These are phyloP conservation scores for Aspergillus pseudoglaucus DNA, from an alignment of 2,329 filamentous ascomycete genomes.

Conservation along the genomic window DNA sequence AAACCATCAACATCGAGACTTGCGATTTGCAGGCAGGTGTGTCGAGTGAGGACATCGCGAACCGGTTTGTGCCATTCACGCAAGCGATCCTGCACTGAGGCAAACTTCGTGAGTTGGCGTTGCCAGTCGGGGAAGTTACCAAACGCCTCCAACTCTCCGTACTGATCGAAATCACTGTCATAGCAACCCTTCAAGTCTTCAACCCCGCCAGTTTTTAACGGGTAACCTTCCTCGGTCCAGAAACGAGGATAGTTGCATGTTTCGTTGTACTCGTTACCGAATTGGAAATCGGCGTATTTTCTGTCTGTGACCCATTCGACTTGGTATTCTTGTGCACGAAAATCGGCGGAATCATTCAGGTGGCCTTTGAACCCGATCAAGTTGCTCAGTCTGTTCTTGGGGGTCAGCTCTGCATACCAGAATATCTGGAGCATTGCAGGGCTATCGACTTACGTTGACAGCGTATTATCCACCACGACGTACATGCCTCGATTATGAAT, in stretches of 20 bases:
- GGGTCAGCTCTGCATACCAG: neutral
- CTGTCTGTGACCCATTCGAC: conserved; percentile 51
- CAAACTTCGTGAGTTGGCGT: conserved; percentile 60
- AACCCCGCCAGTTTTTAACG: conserved; percentile 42
- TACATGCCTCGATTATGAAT: conserved; percentile 61
- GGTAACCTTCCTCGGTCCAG: conserved; percentile 53
- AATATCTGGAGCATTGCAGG: neutral
- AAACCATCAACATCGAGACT: conserved; percentile 62
- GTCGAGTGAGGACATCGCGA: conserved; percentile 50
- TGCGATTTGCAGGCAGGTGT: conserved; percentile 57
- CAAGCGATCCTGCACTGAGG: conserved; percentile 60
- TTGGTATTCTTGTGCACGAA: conserved; percentile 50
- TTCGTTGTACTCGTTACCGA: conserved; percentile 48
- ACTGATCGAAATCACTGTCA: conserved; percentile 60
- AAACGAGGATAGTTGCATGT: conserved; percentile 55
- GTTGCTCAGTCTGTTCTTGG: conserved; percentile 43
- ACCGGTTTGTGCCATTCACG: conserved; percentile 58
- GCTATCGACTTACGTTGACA: conserved; percentile 47
- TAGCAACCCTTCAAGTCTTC: conserved; percentile 50
- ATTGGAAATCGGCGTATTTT: conserved; percentile 53
- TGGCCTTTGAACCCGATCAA: conserved; percentile 57
- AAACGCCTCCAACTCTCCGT: conserved; percentile 58
- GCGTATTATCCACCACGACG: conserved; percentile 60
- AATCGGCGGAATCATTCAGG: conserved; percentile 53
- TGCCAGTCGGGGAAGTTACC: conserved; percentile 59